Evolutionary conservation across 805 yeast genomes (phyloP).

Genomic region (Zygoascus ofunaensis): DNA sequence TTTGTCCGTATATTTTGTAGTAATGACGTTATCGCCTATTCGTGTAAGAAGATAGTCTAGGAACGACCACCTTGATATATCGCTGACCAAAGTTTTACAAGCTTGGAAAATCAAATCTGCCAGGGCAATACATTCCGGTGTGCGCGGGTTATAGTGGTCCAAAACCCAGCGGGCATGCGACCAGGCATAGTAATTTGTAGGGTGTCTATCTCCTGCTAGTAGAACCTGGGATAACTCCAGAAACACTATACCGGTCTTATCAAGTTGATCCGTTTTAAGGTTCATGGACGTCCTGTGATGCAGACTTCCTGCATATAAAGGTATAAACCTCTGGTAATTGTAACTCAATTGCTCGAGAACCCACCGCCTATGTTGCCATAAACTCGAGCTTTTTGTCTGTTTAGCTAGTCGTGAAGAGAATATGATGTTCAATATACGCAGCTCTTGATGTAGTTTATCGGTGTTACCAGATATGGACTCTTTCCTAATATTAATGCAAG

Average conservation of each 20-base stretch:
- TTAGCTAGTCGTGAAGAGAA: conserved; percentile 28
- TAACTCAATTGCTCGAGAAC: conserved; percentile 10
- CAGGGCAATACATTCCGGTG: background rate
- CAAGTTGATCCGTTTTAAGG: too few relatives aligned
- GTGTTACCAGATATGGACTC: conserved; percentile 11
- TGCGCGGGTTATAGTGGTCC: conserved; percentile 2
- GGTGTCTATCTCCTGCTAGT: conserved; percentile 34
- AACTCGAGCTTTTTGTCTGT: conserved; percentile 32
- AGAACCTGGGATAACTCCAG: conserved; percentile 26
- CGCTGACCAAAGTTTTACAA: conserved; percentile 22
- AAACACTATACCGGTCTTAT: background rate
- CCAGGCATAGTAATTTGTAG: conserved; percentile 43
- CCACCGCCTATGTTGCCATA: conserved; percentile 33
- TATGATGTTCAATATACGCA: conserved; percentile 21
- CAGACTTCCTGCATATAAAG: background rate
- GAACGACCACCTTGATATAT: conserved; percentile 29
- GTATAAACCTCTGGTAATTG: too few relatives aligned
- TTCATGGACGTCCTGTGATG: too few relatives aligned
- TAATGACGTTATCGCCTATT: background rate
- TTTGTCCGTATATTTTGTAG: background rate
- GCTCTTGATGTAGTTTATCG: conserved; percentile 15
- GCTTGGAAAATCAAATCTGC: conserved; percentile 11
- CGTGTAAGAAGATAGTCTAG: conserved; percentile 10
- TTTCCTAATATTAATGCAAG: conserved; percentile 24
- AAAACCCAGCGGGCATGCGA: conserved; percentile 30